Evolutionary conservation across 2,329 filamentous ascomycete species (phyloP).

Genomic region (Ophiocordyceps sinensis): DNA sequence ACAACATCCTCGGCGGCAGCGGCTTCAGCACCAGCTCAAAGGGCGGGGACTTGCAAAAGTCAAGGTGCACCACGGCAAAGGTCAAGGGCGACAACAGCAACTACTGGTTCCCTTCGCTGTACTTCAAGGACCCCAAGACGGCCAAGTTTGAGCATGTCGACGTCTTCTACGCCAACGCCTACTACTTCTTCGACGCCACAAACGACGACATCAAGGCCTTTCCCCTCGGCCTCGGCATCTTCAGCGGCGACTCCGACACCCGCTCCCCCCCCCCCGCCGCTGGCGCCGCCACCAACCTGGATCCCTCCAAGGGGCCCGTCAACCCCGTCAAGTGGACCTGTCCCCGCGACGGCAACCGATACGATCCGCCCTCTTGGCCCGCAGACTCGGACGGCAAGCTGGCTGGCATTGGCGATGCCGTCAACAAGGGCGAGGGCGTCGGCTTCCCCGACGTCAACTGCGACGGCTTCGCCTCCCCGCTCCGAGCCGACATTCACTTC

Average conservation of each 20-base stretch:
- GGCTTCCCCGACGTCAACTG: constrained; percentile 61
- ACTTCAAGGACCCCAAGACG: constrained; percentile 49
- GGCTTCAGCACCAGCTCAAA: constrained; percentile 49
- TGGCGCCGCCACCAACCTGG: constrained; percentile 33
- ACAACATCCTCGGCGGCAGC: constrained; percentile 57
- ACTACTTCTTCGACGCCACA: constrained; percentile 58
- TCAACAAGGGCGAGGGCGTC: constrained; percentile 39
- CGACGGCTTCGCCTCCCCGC: constrained; percentile 44
- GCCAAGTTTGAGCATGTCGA: constrained; percentile 51
- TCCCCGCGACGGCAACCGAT: constrained; percentile 31
- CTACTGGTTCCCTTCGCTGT: constrained; percentile 65
- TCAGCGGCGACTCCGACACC: constrained; percentile 47
- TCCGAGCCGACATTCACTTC: constrained; percentile 55
- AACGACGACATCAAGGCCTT: constrained; percentile 56
- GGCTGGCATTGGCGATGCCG: constrained; percentile 39
- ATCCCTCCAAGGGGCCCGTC: constrained; percentile 35
- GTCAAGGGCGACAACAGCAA: constrained; percentile 55
- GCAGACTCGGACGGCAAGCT: constrained; percentile 36
- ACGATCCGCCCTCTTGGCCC: constrained; percentile 36
- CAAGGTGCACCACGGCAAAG: constrained; percentile 56
- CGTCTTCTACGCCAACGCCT: constrained; percentile 59
- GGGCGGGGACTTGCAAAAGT: constrained; percentile 42
- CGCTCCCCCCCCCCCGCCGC: constrained; percentile 42
- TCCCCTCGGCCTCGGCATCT: constrained; percentile 55
- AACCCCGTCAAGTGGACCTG: constrained; percentile 46